Evolutionary conservation across 1,284 basidiomycete genomes (phyloP).

Genomic region (Ceratobasidium sp.): DNA sequence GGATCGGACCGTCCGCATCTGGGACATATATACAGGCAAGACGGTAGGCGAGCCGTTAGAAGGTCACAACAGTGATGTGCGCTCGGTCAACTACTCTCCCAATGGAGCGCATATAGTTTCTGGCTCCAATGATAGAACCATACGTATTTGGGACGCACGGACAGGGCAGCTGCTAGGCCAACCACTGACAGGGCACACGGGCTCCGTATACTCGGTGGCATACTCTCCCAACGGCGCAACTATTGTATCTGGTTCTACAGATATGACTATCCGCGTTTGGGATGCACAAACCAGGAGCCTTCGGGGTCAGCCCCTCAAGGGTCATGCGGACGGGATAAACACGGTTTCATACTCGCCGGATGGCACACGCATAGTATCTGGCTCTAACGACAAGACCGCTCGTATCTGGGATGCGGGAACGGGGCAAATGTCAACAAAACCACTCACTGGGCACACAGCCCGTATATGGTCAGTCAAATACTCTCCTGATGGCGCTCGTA

Average conservation of each 20-base stretch:
- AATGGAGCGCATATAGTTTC: conserved; percentile 23
- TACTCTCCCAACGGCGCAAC: conserved; percentile 31
- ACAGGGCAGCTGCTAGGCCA: no score
- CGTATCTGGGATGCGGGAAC: no score
- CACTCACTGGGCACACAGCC: conserved; percentile 10
- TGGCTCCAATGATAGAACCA: conserved; percentile 30
- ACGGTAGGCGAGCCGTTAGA: conserved; percentile 11
- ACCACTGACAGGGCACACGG: conserved; percentile 18
- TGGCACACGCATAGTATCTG: no score
- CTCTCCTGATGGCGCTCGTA: conserved; percentile 16
- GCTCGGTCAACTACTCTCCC: conserved; percentile 32
- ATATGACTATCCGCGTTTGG: conserved; percentile 36
- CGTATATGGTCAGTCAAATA: neutral
- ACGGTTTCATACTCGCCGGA: conserved; percentile 35
- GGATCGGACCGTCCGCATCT: conserved; percentile 34
- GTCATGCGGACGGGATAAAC: neutral
- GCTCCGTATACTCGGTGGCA: conserved; percentile 7
- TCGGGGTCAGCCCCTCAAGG: neutral
- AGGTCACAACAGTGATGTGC: conserved; percentile 4
- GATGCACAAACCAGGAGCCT: neutral
- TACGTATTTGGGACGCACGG: conserved; percentile 29
- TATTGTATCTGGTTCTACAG: conserved; percentile 13
- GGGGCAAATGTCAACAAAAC: neutral
- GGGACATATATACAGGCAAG: conserved; percentile 27
- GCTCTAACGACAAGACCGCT: no score